phyloP scores from a whole-genome alignment of 176 grass and related monocot genomes.

The bread wheat (Triticum aestivum) region IWGSC_CS_RefSeq_v2.1 NC_057813.1:110699925-110700424 shows the following conservation, averaged over 20 bases:
- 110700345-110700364: constrained; percentile 7
- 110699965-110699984: constrained; percentile 97
- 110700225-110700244: background rate
- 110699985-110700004: constrained; percentile 94
- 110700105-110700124: constrained; percentile 78
- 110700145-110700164: background rate
- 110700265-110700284: constrained; percentile 99
- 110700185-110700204: constrained; percentile 8
- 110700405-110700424: constrained; percentile 24
- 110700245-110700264: background rate
- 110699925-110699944: constrained; percentile 7
- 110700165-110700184: background rate
- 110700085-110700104: constrained; percentile 84
- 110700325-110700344: constrained; percentile 96
- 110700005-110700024: constrained; percentile 75
- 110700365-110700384: background rate
- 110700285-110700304: constrained; percentile 94
- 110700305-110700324: constrained; percentile 99
- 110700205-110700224: constrained; percentile 11
- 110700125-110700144: constrained; percentile 11
- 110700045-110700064: constrained; percentile 99
- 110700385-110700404: constrained; percentile 15
- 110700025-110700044: constrained; percentile 75
- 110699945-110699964: background rate
- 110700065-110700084: constrained; percentile 88